Evolutionary conservation across 2,329 filamentous ascomycete genomes (phyloP).

Genomic region (Colletotrichum sp.): DNA sequence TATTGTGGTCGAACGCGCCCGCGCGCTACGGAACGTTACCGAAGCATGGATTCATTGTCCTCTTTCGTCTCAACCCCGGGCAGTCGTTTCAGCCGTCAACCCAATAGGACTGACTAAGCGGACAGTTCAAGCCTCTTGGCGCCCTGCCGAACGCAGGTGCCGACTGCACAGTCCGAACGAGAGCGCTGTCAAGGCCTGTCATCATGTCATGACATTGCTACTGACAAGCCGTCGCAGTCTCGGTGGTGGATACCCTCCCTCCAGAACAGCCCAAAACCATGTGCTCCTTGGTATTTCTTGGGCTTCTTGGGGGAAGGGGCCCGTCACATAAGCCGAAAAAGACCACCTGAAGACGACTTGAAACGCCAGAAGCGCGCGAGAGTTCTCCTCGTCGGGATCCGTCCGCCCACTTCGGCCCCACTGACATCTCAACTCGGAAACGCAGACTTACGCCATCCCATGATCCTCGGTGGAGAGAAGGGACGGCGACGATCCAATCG

Average conservation of each 20-base stretch:
- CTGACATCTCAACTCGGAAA: constrained; percentile 12
- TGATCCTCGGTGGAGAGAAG: neutral
- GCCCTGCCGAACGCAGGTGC: constrained; percentile 4
- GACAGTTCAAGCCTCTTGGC: neutral
- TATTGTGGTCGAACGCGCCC: neutral
- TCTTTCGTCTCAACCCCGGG: neutral
- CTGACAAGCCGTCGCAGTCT: constrained; percentile 3
- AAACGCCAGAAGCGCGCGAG: constrained; percentile 9
- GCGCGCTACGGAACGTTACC: neutral
- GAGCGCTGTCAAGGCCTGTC: neutral
- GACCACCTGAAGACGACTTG: constrained; percentile 5
- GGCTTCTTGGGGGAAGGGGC: neutral
- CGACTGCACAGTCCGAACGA: neutral
- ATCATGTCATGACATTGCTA: neutral
- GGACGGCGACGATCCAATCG: constrained; percentile 15
- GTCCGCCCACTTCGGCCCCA: constrained; percentile 10
- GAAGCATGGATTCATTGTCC: neutral
- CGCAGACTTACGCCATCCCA: constrained; percentile 17
- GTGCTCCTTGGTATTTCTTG: neutral
- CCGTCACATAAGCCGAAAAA: neutral
- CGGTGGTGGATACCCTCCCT: neutral
- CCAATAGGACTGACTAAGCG: neutral
- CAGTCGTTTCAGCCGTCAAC: neutral
- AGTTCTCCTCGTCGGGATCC: neutral
- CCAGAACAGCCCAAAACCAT: neutral